phyloP scores from a whole-genome alignment of 768 basidiomycete genomes.

The Suillus luteus region DNA sequence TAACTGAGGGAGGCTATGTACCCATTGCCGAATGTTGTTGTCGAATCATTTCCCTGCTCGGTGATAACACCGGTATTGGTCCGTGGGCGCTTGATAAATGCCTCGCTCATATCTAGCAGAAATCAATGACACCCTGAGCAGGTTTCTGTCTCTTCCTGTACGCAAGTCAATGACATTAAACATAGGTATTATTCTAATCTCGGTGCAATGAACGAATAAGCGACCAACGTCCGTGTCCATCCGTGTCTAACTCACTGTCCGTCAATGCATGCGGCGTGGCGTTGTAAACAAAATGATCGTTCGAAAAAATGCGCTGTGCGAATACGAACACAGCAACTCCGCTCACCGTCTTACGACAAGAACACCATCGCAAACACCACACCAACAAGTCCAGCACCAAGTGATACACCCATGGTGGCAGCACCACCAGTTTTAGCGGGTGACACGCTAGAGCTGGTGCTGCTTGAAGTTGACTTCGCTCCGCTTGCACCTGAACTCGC shows the following conservation, averaged over 20 bases:
- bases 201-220: slow-evolving; percentile 3
- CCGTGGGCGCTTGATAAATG: no score
- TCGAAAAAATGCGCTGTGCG: neutral
- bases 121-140: neutral
- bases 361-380: slow-evolving; percentile 38
- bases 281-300: neutral
- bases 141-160: neutral
- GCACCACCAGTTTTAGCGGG: slow-evolving; percentile 21
- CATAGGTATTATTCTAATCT: neutral
- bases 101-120: no score
- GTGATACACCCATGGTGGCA: slow-evolving; percentile 29
- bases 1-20: no score
- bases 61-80: no score
- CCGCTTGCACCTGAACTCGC: slow-evolving; percentile 1
- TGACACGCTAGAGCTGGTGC: slow-evolving; percentile 18
- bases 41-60: no score
- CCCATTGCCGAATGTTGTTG: no score
- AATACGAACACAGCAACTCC: neutral
- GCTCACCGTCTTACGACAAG: slow-evolving; percentile 30
- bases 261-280: neutral
- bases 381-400: slow-evolving; percentile 32
- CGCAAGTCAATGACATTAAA: neutral
- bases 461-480: neutral
- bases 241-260: neutral
- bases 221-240: neutral